These are phyloP conservation scores for Macrolepiota fuliginosa DNA, from an alignment of 768 basidiomycete genomes.

Conservation along the genomic window DNA sequence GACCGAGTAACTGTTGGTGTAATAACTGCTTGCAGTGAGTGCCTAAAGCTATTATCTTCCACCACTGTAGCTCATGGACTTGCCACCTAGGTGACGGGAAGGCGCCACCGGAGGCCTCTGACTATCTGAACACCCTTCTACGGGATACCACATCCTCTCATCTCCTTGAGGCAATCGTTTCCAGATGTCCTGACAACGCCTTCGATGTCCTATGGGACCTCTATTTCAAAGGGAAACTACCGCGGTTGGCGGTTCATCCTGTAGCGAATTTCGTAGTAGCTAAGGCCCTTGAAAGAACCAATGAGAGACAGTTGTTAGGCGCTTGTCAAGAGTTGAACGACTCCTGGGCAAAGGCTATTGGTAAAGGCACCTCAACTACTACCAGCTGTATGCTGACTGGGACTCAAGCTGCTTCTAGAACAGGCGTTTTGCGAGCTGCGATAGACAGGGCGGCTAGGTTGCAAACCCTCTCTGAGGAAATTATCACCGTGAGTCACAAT, in stretches of 20 bases:
- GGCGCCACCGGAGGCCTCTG: constrained; percentile 46
- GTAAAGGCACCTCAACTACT: constrained; percentile 40
- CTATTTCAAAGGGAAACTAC: constrained; percentile 75
- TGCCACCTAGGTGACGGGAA: constrained; percentile 2
- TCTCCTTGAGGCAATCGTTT: constrained; percentile 79
- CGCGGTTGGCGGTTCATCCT: constrained; percentile 77
- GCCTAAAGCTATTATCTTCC: background rate
- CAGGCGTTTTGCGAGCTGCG: constrained; percentile 74
- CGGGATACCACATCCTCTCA: constrained; percentile 89
- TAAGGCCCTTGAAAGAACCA: constrained; percentile 64
- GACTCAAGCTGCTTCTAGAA: constrained; percentile 60
- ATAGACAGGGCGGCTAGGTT: constrained; percentile 65
- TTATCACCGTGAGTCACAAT: constrained; percentile 51
- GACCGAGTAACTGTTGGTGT: constrained; percentile 78
- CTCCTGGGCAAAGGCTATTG: constrained; percentile 61
- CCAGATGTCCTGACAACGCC: constrained; percentile 53
- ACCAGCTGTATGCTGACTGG: constrained; percentile 5
- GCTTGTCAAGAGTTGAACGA: constrained; percentile 59
- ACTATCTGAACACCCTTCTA: constrained; percentile 79
- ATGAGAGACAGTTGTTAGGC: constrained; percentile 50
- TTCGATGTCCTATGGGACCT: constrained; percentile 72
- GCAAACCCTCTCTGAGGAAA: constrained; percentile 40
- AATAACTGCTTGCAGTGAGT: constrained; percentile 62
- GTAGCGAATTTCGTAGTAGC: constrained; percentile 94
- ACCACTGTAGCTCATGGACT: background rate